A percentile compares a stretch with the other conserved stretches of the same genome.
phyloP scores from a whole-genome alignment of 257 asterid genomes.

The Fraxinus pennsylvanica region DNA sequence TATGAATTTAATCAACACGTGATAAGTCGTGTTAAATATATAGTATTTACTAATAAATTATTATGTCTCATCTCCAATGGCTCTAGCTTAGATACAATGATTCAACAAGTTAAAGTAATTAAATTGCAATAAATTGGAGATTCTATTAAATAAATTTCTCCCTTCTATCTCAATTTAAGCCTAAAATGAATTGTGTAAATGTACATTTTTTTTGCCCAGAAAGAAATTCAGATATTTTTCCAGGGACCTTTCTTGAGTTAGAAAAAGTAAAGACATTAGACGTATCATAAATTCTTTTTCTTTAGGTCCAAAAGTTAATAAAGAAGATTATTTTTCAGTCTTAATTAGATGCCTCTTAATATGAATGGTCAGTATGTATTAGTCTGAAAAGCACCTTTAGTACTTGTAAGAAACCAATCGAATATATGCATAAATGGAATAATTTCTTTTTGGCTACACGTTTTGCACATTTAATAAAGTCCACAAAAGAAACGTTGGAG shows the following conservation, averaged over 20 bases:
- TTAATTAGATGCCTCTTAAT: slow-evolving; percentile 5
- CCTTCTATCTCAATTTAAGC: too few relatives aligned
- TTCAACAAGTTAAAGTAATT: too few relatives aligned
- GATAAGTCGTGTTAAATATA: too few relatives aligned
- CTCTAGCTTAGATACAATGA: too few relatives aligned
- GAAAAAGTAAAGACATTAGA: neutral
- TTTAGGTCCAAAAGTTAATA: slow-evolving; percentile 17
- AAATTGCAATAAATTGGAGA: too few relatives aligned
- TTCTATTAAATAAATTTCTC: neutral
- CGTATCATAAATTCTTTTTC: neutral
- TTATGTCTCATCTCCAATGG: too few relatives aligned
- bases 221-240: neutral
- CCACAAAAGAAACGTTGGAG: neutral
- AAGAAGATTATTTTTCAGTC: neutral
- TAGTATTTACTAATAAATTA: too few relatives aligned
- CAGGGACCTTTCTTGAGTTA: neutral
- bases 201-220: neutral
- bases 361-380: neutral
- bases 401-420: neutral
- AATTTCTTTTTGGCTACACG: neutral
- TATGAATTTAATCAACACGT: too few relatives aligned
- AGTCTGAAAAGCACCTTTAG: neutral
- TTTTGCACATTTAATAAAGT: neutral
- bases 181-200: too few relatives aligned
- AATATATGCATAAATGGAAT: neutral